A percentile compares a stretch with the other conserved stretches of the same genome.
Conservation (phyloP, 495 filamentous ascomycete genomes). For the Gamarada debralockiae region DNA sequence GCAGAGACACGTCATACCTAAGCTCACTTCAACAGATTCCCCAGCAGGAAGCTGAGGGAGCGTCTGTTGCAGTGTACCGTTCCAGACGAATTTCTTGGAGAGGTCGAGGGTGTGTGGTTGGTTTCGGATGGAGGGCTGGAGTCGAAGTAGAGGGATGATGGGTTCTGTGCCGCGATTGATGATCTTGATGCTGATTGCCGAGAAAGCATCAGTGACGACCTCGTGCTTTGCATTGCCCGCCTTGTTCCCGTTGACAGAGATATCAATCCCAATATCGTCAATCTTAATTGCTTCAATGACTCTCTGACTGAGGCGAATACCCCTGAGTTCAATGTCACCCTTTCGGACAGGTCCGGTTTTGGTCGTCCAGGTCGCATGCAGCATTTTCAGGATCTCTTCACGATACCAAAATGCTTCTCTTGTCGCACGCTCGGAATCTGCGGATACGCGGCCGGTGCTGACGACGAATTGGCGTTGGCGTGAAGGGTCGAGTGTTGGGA, state of each 20-base stretch:
- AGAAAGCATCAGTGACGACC: slow-evolving; percentile 64
- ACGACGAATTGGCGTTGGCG: slow-evolving; percentile 86
- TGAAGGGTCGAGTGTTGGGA: slow-evolving; percentile 74
- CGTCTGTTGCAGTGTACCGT: slow-evolving; percentile 73
- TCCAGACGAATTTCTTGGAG: slow-evolving; percentile 77
- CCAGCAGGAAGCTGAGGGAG: slow-evolving; percentile 57
- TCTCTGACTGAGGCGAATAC: slow-evolving; percentile 63
- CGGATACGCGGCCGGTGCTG: slow-evolving; percentile 69
- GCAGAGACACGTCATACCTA: slow-evolving; percentile 69
- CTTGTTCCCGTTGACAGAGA: slow-evolving; percentile 42
- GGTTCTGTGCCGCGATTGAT: slow-evolving; percentile 67
- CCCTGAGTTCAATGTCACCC: slow-evolving; percentile 72
- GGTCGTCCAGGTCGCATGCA: slow-evolving; percentile 71
- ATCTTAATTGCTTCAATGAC: slow-evolving; percentile 84
- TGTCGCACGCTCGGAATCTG: slow-evolving; percentile 71
- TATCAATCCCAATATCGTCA: slow-evolving; percentile 71
- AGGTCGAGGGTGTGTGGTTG: slow-evolving; percentile 77
- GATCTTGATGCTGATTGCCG: slow-evolving; percentile 63
- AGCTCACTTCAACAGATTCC: slow-evolving; percentile 47
- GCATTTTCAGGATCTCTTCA: slow-evolving; percentile 69
- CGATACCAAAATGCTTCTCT: slow-evolving; percentile 93
- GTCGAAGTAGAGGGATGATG: slow-evolving; percentile 67
- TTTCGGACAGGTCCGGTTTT: slow-evolving; percentile 42
- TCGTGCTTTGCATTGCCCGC: slow-evolving; percentile 9
- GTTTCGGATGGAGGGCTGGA: slow-evolving; percentile 73